These are phyloP conservation scores for Coix lacrymajobi DNA, from an alignment of 176 grass and related monocot genomes.

Conservation along the genomic window DNA sequence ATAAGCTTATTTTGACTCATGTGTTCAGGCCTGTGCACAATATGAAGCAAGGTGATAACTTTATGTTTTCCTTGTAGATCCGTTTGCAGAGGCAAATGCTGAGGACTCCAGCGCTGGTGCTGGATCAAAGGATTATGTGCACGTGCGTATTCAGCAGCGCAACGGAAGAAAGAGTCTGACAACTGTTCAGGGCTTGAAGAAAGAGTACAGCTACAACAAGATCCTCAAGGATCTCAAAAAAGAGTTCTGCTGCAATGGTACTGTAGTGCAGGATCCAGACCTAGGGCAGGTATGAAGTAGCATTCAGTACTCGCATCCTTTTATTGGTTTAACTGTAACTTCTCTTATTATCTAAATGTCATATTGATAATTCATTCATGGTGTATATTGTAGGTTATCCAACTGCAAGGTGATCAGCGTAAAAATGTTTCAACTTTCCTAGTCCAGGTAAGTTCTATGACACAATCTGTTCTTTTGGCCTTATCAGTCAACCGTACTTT, in stretches of 20 bases:
- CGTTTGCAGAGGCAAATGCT: constrained; percentile 66
- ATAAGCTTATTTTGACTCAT: neutral
- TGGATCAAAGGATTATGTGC: constrained; percentile 63
- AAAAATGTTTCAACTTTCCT: constrained; percentile 64
- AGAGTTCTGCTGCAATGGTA: constrained; percentile 68
- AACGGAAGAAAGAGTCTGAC: constrained; percentile 75
- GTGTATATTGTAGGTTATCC: constrained; percentile 40
- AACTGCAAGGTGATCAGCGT: constrained; percentile 66
- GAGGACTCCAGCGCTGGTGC: constrained; percentile 52
- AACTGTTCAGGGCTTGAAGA: constrained; percentile 64
- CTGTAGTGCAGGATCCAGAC: constrained; percentile 62
- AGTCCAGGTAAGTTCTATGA: constrained; percentile 31
- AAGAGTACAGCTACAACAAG: constrained; percentile 68
- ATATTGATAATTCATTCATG: neutral
- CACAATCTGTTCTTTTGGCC: too few relatives aligned
- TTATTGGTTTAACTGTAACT: neutral
- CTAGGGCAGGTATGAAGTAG: constrained; percentile 49
- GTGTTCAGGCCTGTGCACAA: neutral
- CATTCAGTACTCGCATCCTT: neutral
- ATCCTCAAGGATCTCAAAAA: constrained; percentile 67
- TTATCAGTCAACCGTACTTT: too few relatives aligned
- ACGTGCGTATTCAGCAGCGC: constrained; percentile 59
- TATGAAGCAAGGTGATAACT: neutral
- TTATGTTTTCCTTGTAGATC: constrained; percentile 30
- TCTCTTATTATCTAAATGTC: neutral